Conservation (phyloP, 2,329 filamentous ascomycete species). For the Bipolaris bicolor region DNA sequence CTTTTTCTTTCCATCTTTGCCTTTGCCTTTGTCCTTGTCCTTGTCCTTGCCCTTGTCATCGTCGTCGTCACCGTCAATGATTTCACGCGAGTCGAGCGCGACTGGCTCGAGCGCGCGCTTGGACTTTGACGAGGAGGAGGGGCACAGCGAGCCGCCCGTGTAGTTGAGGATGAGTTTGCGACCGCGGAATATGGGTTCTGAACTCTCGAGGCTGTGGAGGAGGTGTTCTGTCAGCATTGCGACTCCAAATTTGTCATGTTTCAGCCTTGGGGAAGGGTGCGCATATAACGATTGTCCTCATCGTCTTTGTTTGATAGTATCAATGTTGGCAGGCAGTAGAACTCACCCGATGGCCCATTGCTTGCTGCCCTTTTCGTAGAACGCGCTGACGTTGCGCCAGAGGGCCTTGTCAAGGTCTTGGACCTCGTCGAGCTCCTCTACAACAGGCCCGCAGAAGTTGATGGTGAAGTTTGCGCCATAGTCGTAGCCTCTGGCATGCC, state of each 20-base stretch:
- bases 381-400: slow-evolving; percentile 80
- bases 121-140: slow-evolving; percentile 31
- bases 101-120: slow-evolving; percentile 36
- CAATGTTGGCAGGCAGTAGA: neutral
- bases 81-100: slow-evolving; percentile 37
- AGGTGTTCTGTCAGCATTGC: slow-evolving; percentile 23
- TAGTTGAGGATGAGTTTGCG: slow-evolving; percentile 65
- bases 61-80: slow-evolving; percentile 51
- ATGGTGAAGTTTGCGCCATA: slow-evolving; percentile 82
- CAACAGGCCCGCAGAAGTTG: slow-evolving; percentile 80
- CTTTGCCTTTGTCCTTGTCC: slow-evolving; percentile 41
- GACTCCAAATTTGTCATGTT: neutral
- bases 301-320: no score
- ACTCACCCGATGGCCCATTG: slow-evolving; percentile 77
- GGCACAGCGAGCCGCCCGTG: slow-evolving; percentile 58
- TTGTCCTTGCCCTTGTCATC: slow-evolving; percentile 33
- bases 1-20: slow-evolving; percentile 49
- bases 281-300: neutral
- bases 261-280: slow-evolving; percentile 2
- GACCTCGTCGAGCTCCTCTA: slow-evolving; percentile 67
- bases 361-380: slow-evolving; percentile 70
- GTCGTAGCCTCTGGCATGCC: slow-evolving; percentile 74
- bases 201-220: slow-evolving; percentile 59
- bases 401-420: slow-evolving; percentile 66
- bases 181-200: slow-evolving; percentile 64